Base-by-base conservation (phyloP, 2,329 filamentous ascomycete species). In the Penicillium sp. region DNA sequence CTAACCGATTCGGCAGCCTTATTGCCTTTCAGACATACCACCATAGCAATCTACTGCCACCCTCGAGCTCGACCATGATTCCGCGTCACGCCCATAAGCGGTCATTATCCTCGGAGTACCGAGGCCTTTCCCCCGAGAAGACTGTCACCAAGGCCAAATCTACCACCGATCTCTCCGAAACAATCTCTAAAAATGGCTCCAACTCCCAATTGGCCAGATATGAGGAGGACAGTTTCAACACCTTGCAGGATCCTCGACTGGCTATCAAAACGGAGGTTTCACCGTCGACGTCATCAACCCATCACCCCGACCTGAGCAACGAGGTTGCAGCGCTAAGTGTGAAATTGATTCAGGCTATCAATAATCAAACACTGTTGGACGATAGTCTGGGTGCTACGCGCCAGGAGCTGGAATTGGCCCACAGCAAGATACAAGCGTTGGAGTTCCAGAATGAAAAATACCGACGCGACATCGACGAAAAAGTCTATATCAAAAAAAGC, bases 291-390 rank as follows among this genome's bases (percentile, higher is more conserved):
- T 73, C 74, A 26, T 68, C 69, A 33, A 68, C 72, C 8, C 77
- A 76, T 61, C 82, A 86, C 64, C 84, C 84, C 21, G 86, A 88
- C 65, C 70, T 88, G 44, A 87, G 83, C 70, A 81, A 82, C 63
- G 95, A 98, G 75, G 91, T 99, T 27, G 90, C 93, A 8, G 87
- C 90, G 7, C 81, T 99, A 31, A 98, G 92, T 76, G 93, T 92
- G 48, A 99, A 99, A 75, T 86, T 99, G 61, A 93, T 99, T 67
- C 93, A 95, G 70, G 93, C 95, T 45, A 97, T 99, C 76, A 99
- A 99, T 72, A 90, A 96, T 74, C 93, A 97, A 75, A 97, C 93
- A 8, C 88, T 85, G 22, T 83, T 99, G 45, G 95, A 98, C 74
- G 95, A 99, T 74, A 90, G 86, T 11, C 81, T 99, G 19, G 89